Evolutionary conservation across 495 filamentous ascomycete genomes (phyloP).

Genomic region (Polyplosphaeria fusca): DNA sequence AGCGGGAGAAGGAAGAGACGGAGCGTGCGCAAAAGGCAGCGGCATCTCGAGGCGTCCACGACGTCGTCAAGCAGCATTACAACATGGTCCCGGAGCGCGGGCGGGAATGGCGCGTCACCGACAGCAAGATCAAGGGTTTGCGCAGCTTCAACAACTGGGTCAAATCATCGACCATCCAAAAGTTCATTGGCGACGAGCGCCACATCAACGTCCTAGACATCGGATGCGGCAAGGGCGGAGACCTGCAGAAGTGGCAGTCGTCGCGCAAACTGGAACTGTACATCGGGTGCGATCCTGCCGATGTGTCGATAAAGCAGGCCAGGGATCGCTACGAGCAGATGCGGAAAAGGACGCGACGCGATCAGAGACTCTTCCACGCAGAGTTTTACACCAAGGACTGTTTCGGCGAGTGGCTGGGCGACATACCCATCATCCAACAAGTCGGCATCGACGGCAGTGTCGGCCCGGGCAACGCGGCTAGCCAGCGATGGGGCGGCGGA

Average conservation of each 20-base stretch:
- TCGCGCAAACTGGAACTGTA: constrained; percentile 83
- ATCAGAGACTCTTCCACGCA: constrained; percentile 66
- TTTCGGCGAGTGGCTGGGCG: constrained; percentile 74
- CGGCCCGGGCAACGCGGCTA: constrained; percentile 55
- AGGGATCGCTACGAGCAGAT: constrained; percentile 75
- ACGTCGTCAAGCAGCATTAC: constrained; percentile 89
- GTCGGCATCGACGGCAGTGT: constrained; percentile 76
- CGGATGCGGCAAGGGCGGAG: constrained; percentile 95
- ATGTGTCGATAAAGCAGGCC: constrained; percentile 87
- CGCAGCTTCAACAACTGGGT: constrained; percentile 98
- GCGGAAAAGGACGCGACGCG: constrained; percentile 52
- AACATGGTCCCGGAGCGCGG: constrained; percentile 92
- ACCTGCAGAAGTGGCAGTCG: constrained; percentile 92
- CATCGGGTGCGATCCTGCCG: constrained; percentile 87
- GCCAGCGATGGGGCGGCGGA: constrained; percentile 62
- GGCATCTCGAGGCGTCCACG: constrained; percentile 57
- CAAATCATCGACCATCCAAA: constrained; percentile 94
- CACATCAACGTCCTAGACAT: constrained; percentile 79
- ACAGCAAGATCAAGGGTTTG: constrained; percentile 88
- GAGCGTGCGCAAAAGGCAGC: constrained; percentile 39
- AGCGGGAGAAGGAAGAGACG: constrained; percentile 49
- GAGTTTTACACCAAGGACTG: constrained; percentile 87
- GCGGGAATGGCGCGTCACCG: constrained; percentile 89
- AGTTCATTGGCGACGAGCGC: constrained; percentile 84
- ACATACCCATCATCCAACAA: constrained; percentile 71